Evolutionary conservation across 257 asterid species (phyloP), one percentile per base, ranked within the genome.

Genomic region (Leonotis leonurus): DNA sequence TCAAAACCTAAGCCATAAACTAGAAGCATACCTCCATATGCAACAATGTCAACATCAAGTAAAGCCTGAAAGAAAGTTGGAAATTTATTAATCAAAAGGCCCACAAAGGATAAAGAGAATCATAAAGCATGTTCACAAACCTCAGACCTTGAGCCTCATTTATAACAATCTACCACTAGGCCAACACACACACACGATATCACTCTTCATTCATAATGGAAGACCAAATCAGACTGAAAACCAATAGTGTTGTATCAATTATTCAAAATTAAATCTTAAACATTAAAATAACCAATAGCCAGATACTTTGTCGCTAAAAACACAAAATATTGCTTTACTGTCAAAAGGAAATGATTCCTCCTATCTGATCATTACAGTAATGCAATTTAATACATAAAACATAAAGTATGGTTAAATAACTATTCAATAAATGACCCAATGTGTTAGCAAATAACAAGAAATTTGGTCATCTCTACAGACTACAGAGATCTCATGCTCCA

Each of bases 11-110:
- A 41, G 41, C 17, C 18, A 63, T 6, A 44, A 64, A 69, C 24
- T 56, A 60, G 65, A 17, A 26, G 21, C 78, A 44, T 76, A 85
- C 99, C 97, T 87, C 99, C 97, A 85, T 92, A 89, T 27, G 96
- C 96, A 40, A 92, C 91, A 76, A 92, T 81, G 67, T 89, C 97
- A 62, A 89, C 99, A 50, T 85, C 83, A 30, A 89, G 74, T 59
- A 62, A 70, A 37, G 89, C 94, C 99, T 92, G 94, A 77, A 80
- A 64, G 43, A 62, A 64, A 65, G 61, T 57, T n/a, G 37, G 46
- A 57, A 62, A 27, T 32, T 57, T 21, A 21, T 60, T 54, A 71
- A n/a, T n/a, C 18, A 18, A 37, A 16, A 45, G 45, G 30, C 9
- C 16, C 50, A 18, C 49, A 37, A 43, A 36, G 41, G 30, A 35